Conservation (phyloP, 306 rosid genomes). For the Ziziphus jujuba region DNA sequence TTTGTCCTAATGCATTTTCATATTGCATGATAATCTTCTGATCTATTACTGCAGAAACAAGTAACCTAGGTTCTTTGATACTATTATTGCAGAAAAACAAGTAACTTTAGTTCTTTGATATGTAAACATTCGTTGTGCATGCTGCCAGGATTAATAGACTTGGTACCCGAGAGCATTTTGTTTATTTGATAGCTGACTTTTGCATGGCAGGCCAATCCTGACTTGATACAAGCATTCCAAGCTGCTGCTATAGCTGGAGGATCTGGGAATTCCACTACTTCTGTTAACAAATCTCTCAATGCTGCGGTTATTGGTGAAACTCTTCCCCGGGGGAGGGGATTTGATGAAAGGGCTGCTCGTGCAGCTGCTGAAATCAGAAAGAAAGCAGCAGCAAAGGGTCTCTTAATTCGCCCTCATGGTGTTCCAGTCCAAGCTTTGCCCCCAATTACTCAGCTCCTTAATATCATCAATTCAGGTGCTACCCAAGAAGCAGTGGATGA, state of each 20-base stretch:
- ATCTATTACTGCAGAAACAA: neutral
- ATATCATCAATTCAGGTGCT: slow-evolving; percentile 66
- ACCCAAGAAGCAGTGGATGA: slow-evolving; percentile 48
- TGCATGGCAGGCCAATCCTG: slow-evolving; percentile 72
- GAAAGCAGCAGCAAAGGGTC: slow-evolving; percentile 93
- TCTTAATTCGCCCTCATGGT: slow-evolving; percentile 73
- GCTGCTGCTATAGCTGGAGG: slow-evolving; percentile 86
- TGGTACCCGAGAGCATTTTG: neutral
- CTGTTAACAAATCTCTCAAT: slow-evolving; percentile 74
- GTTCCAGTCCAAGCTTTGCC: slow-evolving; percentile 88
- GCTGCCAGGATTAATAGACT: neutral
- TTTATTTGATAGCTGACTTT: slow-evolving; percentile 5
- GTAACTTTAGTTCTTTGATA: neutral
- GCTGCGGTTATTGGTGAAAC: slow-evolving; percentile 74
- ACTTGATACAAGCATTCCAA: slow-evolving; percentile 91
- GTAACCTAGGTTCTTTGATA: neutral
- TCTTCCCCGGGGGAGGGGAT: slow-evolving; percentile 86
- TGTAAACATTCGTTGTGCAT: neutral
- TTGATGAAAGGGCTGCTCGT: slow-evolving; percentile 91
- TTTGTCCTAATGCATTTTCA: neutral
- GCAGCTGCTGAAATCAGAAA: slow-evolving; percentile 92
- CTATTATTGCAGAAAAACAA: no score
- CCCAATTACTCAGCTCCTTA: slow-evolving; percentile 72
- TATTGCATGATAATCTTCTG: neutral
- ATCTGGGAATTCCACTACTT: slow-evolving; percentile 67